Percentiles rank a stretch among this genome's conserved stretches.
phyloP scores from a whole-genome alignment of 768 basidiomycete species.

The Leucocoprinus birnbaumii region DNA sequence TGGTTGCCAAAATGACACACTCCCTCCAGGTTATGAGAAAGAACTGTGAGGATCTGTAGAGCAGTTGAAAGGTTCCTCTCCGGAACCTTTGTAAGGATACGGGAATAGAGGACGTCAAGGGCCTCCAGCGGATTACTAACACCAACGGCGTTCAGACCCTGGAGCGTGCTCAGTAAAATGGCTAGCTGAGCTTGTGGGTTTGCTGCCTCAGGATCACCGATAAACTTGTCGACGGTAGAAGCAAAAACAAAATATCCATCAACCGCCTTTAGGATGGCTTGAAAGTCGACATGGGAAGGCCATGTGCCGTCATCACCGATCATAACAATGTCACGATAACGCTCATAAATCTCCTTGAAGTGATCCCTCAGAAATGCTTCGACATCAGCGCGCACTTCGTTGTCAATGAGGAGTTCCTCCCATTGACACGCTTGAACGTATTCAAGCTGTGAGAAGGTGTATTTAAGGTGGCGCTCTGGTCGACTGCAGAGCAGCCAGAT shows the following conservation, averaged over 20 bases:
- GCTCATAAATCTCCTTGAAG: background rate
- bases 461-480: background rate
- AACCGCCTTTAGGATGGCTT: background rate
- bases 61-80: background rate
- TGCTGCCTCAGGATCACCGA: background rate
- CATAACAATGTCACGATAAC: background rate
- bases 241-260: background rate
- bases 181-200: background rate
- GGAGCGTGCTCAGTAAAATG: background rate
- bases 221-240: background rate
- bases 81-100: background rate
- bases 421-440: background rate
- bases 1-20: too few species aligned
- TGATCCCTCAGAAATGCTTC: background rate
- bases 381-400: background rate
- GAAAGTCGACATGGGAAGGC: background rate
- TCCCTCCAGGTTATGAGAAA: too few species aligned
- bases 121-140: background rate
- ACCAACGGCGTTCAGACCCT: background rate
- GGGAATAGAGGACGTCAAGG: background rate
- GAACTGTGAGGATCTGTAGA: too few species aligned
- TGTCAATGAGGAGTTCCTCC: background rate
- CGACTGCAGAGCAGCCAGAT: slow-evolving; percentile 1
- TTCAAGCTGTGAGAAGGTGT: background rate
- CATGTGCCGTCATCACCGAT: background rate